Evolutionary conservation across 208 protist genomes (phyloP).

Genomic region (Trichomonas vaginalis): DNA sequence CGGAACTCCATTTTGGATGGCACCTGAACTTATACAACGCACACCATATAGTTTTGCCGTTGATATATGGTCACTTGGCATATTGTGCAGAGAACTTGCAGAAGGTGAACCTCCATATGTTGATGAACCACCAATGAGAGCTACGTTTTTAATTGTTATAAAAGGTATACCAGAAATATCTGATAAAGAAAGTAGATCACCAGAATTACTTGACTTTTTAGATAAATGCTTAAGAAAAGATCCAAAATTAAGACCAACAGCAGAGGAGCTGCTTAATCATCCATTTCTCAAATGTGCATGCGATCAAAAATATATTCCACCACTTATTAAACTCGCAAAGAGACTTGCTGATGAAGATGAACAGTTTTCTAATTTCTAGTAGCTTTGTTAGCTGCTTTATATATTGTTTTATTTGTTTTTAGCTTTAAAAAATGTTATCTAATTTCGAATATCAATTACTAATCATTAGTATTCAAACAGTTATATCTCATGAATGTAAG

Average conservation of each 20-base stretch:
- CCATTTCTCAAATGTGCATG: background rate
- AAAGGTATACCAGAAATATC: slow-evolving; percentile 26
- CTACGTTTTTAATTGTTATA: slow-evolving; percentile 36
- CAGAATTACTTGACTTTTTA: slow-evolving; percentile 37
- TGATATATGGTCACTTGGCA: slow-evolving; percentile 48
- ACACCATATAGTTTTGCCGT: slow-evolving; percentile 28
- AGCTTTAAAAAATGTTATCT: too few species aligned
- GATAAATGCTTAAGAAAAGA: background rate
- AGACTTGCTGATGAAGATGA: background rate
- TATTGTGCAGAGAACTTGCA: slow-evolving; percentile 45
- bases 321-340: background rate
- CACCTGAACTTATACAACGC: slow-evolving; percentile 36
- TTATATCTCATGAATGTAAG: too few species aligned
- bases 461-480: too few species aligned
- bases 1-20: slow-evolving; percentile 45
- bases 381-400: background rate
- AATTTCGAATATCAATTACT: too few species aligned
- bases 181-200: slow-evolving; percentile 26
- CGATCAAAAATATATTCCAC: background rate
- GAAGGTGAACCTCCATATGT: slow-evolving; percentile 35
- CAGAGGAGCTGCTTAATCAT: background rate
- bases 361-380: background rate
- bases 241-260: background rate
- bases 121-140: slow-evolving; percentile 34
- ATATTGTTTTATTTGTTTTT: too few species aligned